A percentile compares a stretch with the other conserved stretches of the same genome.
Conservation (phyloP, 768 basidiomycete genomes). For the Russula sp. region DNA sequence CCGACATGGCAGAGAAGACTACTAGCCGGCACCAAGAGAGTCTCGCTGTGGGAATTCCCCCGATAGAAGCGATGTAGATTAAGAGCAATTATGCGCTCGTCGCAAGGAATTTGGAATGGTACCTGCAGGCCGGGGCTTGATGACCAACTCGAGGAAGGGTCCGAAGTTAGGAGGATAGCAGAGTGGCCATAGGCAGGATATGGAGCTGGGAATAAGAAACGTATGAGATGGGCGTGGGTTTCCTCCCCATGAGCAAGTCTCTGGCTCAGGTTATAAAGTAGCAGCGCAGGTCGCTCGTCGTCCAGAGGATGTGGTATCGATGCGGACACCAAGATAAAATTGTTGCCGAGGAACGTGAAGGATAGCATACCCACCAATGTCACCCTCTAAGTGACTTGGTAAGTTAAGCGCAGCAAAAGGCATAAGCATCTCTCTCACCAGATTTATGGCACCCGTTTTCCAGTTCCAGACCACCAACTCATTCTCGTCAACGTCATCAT, state of each 20-base stretch:
- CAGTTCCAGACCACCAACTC: conserved; percentile 20
- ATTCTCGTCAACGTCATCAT: background rate
- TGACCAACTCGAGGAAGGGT: conserved; percentile 11
- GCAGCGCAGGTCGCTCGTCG: background rate
- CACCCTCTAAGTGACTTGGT: background rate
- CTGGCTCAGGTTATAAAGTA: conserved; percentile 15
- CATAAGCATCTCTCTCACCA: conserved; percentile 4
- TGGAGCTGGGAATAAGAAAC: background rate
- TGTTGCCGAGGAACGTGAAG: conserved; percentile 12
- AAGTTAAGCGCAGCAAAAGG: background rate
- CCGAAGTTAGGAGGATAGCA: conserved; percentile 6
- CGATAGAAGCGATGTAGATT: background rate
- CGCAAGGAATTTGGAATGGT: conserved; percentile 22
- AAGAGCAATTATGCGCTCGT: conserved; percentile 11
- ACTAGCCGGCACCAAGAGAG: conserved; percentile 8
- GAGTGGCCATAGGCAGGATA: too few relatives aligned
- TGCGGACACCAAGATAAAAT: conserved; percentile 9
- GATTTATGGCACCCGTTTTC: conserved; percentile 12
- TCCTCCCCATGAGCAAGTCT: background rate
- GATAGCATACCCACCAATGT: background rate
- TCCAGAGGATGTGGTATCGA: background rate
- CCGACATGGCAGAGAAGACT: conserved; percentile 2
- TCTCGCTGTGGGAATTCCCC: background rate
- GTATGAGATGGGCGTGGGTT: background rate
- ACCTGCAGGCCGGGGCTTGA: conserved; percentile 19